Evolutionary conservation across 768 basidiomycete species (phyloP).

Genomic region (Boletus rubescentipes): DNA sequence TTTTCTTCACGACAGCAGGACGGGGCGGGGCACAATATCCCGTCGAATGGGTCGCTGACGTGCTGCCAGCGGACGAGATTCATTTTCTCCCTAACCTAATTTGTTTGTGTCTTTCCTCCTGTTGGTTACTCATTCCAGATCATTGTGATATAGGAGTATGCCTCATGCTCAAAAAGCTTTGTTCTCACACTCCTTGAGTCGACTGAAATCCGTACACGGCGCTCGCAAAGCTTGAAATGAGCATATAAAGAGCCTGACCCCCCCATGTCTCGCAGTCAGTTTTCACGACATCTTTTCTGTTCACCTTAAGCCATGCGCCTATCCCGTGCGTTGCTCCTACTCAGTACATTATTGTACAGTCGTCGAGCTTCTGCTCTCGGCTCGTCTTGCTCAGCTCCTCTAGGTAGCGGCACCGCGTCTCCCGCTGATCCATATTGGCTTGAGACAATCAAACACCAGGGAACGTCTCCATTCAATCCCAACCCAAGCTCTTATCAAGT

Average conservation of each 20-base stretch:
- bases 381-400: conserved; percentile 45
- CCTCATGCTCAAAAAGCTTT: not conserved
- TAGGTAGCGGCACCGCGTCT: conserved; percentile 49
- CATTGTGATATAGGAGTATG: not conserved
- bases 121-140: conserved; percentile 4
- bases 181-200: conserved; percentile 2
- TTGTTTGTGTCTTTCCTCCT: not conserved
- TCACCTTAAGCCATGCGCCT: conserved; percentile 8
- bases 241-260: conserved; percentile 15
- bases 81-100: not conserved
- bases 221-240: not conserved
- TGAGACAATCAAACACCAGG: conserved; percentile 68
- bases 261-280: not conserved
- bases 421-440: conserved; percentile 58
- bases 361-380: conserved; percentile 36
- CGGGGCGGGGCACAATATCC: not conserved
- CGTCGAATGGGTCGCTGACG: not conserved
- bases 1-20: not conserved
- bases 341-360: conserved; percentile 10
- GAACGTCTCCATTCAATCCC: conserved; percentile 64
- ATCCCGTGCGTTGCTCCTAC: conserved; percentile 1
- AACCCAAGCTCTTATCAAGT: conserved; percentile 56
- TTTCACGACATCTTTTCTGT: not conserved
- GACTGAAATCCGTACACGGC: not conserved
- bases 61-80: conserved; percentile 1